These are phyloP conservation scores for Penicillium coffeae DNA, from an alignment of 495 filamentous ascomycete genomes.

Conservation along the genomic window DNA sequence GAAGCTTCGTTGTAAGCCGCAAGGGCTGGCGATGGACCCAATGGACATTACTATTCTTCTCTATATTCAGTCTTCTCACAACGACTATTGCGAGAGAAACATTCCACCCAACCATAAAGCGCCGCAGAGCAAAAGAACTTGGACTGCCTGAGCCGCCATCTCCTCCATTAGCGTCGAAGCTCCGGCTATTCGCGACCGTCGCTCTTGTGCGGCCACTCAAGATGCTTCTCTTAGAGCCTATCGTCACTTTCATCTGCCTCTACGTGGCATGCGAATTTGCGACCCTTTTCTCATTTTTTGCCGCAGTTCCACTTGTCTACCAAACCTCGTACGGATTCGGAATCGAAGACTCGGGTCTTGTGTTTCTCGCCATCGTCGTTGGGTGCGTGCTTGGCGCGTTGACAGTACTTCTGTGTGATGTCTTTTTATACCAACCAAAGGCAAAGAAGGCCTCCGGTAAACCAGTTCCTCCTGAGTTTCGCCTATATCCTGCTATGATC, in stretches of 20 bases:
- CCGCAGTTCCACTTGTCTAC: constrained; percentile 57
- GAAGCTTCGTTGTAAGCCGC: constrained; percentile 55
- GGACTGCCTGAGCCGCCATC: constrained; percentile 34
- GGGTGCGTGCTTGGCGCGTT: constrained; percentile 51
- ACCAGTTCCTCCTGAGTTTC: constrained; percentile 47
- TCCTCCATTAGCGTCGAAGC: constrained; percentile 26
- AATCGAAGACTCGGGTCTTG: constrained; percentile 49
- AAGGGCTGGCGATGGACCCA: constrained; percentile 63
- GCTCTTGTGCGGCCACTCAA: constrained; percentile 56
- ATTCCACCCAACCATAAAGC: constrained; percentile 59
- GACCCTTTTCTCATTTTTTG: constrained; percentile 64
- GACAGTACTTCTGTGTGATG: constrained; percentile 45
- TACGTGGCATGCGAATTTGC: constrained; percentile 63
- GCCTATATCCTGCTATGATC: constrained; percentile 56
- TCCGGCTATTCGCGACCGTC: constrained; percentile 51
- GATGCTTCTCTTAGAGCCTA: constrained; percentile 65
- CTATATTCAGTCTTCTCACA: constrained; percentile 34
- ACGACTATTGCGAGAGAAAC: constrained; percentile 47
- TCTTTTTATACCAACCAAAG: constrained; percentile 13
- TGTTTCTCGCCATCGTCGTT: constrained; percentile 55
- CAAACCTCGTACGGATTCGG: constrained; percentile 46
- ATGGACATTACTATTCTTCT: constrained; percentile 49
- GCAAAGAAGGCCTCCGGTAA: constrained; percentile 29
- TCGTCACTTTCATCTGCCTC: constrained; percentile 56
- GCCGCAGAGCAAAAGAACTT: constrained; percentile 42